Percentiles rank a stretch among this genome's conserved stretches.
Conservation (phyloP, 2,329 filamentous ascomycete genomes). For the Botrytis sinoallii region DNA sequence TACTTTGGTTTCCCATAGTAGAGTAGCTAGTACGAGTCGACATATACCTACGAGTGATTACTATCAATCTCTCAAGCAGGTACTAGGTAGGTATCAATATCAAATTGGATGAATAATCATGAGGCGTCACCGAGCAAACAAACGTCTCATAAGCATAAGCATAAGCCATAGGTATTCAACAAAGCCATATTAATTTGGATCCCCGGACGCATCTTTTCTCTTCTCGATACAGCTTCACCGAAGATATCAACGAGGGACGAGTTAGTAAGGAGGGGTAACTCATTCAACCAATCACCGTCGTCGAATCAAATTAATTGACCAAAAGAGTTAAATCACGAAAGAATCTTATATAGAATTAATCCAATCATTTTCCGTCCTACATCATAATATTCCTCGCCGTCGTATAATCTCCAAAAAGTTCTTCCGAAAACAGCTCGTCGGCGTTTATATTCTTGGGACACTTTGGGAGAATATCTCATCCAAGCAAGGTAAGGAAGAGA, state of each 20-base stretch:
- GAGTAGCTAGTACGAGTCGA: not conserved
- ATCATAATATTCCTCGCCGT: not conserved
- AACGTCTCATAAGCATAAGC: not conserved
- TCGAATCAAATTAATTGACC: not conserved
- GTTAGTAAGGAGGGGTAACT: conserved; percentile 13
- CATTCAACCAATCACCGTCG: not conserved
- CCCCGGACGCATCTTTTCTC: not conserved
- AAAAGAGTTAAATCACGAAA: not conserved
- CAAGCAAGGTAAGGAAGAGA: not conserved
- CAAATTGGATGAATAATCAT: not conserved
- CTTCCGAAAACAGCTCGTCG: conserved; percentile 9
- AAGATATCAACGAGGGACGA: conserved; percentile 1
- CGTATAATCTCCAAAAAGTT: not conserved
- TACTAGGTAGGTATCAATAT: not conserved
- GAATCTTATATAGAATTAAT: not conserved
- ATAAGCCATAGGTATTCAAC: not conserved
- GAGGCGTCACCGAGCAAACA: not conserved
- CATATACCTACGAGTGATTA: not conserved
- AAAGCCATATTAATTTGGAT: not conserved
- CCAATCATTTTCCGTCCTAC: not conserved
- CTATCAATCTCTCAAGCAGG: not conserved
- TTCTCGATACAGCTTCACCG: conserved; percentile 18
- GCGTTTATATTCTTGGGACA: not conserved
- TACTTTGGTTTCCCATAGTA: not conserved
- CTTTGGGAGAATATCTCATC: not conserved